phyloP scores from a whole-genome alignment of 768 basidiomycete species.

The Xerocomellus intermedius region DNA sequence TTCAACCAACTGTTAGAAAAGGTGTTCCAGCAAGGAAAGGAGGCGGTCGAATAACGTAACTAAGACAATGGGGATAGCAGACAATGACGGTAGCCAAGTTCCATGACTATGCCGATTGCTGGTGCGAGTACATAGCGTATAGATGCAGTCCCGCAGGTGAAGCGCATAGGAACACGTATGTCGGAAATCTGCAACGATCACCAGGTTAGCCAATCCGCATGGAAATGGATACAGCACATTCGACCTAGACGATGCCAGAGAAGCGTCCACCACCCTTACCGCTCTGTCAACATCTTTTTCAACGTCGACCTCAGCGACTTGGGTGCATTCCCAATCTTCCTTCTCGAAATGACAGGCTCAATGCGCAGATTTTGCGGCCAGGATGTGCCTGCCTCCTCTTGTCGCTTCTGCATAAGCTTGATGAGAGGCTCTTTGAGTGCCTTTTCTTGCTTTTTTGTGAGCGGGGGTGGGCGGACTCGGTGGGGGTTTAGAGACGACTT shows the following conservation, averaged over 20 bases:
- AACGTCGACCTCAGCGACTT: constrained; percentile 38
- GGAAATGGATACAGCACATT: neutral
- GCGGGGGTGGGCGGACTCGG: constrained; percentile 30
- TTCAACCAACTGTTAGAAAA: constrained; percentile 60
- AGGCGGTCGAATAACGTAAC: neutral
- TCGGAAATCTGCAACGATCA: neutral
- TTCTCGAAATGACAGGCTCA: constrained; percentile 42
- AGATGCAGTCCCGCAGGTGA: neutral
- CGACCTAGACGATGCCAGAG: constrained; percentile 1
- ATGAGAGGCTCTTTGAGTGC: constrained; percentile 37
- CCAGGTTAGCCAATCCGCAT: neutral
- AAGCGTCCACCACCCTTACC: constrained; percentile 6
- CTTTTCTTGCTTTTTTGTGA: constrained; percentile 31
- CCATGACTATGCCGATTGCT: neutral
- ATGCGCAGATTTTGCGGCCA: constrained; percentile 53
- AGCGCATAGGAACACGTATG: neutral
- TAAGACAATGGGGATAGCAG: neutral
- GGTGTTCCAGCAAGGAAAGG: constrained; percentile 50
- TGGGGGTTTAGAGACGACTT: constrained; percentile 27
- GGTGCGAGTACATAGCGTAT: neutral
- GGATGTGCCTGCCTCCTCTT: constrained; percentile 36
- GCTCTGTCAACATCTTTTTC: constrained; percentile 40
- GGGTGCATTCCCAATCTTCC: constrained; percentile 39
- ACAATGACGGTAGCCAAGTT: neutral
- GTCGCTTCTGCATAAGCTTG: constrained; percentile 40